phyloP scores from a whole-genome alignment of 225 moss, liverwort and hornwort genomes.

The Sphagnum tenellum region DNA sequence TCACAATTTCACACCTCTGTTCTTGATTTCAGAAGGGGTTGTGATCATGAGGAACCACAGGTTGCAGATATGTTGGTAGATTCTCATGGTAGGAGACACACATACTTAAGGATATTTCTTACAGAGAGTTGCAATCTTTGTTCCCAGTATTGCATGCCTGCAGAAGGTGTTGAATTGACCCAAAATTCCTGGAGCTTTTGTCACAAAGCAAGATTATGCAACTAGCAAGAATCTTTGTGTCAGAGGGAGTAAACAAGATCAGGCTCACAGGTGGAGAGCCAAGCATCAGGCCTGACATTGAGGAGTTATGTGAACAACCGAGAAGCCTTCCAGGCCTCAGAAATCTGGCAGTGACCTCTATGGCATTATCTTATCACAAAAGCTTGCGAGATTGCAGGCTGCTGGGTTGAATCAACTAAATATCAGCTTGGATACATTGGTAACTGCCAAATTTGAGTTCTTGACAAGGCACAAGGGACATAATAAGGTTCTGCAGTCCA shows the following conservation, averaged over 20 bases:
- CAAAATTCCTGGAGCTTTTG: constrained; percentile 35
- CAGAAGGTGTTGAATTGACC: constrained; percentile 84
- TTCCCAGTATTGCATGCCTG: constrained; percentile 97
- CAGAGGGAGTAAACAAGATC: constrained; percentile 84
- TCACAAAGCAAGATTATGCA: constrained; percentile 61
- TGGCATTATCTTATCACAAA: constrained; percentile 76
- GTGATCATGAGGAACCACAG: constrained; percentile 16
- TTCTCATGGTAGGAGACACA: constrained; percentile 77
- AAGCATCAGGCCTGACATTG: constrained; percentile 73
- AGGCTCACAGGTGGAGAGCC: constrained; percentile 97
- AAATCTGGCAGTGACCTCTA: constrained; percentile 86
- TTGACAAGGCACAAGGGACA: constrained; percentile 85
- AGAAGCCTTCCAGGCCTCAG: constrained; percentile 62
- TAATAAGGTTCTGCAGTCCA: constrained; percentile 68
- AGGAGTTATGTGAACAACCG: constrained; percentile 66
- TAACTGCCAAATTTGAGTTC: constrained; percentile 93
- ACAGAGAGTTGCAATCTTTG: constrained; percentile 96
- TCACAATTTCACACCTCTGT: constrained; percentile 9
- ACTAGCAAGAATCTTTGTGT: constrained; percentile 79
- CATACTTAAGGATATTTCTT: constrained; percentile 85
- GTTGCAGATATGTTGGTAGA: constrained; percentile 84
- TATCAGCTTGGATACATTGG: constrained; percentile 82
- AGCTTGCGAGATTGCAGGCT: constrained; percentile 60
- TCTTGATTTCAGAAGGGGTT: constrained; percentile 5
- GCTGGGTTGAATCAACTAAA: constrained; percentile 82